Conservation (phyloP, 208 protist genomes). For the Acanthamoeba triangularis region DNA sequence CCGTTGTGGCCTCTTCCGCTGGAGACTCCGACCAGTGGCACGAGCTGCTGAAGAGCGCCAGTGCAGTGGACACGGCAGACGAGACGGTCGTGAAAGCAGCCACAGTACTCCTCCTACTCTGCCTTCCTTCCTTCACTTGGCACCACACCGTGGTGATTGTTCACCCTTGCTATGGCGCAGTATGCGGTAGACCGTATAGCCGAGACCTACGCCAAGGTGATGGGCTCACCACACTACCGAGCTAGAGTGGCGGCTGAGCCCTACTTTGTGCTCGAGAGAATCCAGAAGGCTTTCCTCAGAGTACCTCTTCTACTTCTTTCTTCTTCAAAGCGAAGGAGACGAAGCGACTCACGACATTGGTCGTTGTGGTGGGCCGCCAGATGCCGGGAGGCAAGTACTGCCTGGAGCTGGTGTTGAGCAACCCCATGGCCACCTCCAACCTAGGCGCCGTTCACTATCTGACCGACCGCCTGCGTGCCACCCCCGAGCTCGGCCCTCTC, state of each 20-base stretch:
- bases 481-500: not conserved
- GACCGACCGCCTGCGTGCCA: not conserved
- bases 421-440: not conserved
- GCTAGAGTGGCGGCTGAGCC: not conserved
- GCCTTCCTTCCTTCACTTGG: too few relatives aligned
- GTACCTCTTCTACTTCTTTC: too few relatives aligned
- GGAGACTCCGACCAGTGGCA: too few relatives aligned
- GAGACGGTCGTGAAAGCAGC: too few relatives aligned
- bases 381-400: constrained; percentile 1
- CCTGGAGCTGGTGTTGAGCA: not conserved
- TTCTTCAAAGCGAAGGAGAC: too few relatives aligned
- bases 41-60: too few relatives aligned
- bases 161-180: too few relatives aligned
- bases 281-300: not conserved
- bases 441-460: not conserved
- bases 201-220: constrained; percentile 9
- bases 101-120: too few relatives aligned
- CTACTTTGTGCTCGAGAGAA: not conserved
- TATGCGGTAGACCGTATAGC: not conserved
- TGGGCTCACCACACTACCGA: not conserved
- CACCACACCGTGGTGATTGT: too few relatives aligned
- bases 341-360: not conserved
- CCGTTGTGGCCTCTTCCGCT: too few relatives aligned
- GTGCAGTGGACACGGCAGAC: too few relatives aligned
- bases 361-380: not conserved